Evolutionary conservation across 495 filamentous ascomycete genomes (phyloP).

Genomic region (Aspergillus avenaceus): DNA sequence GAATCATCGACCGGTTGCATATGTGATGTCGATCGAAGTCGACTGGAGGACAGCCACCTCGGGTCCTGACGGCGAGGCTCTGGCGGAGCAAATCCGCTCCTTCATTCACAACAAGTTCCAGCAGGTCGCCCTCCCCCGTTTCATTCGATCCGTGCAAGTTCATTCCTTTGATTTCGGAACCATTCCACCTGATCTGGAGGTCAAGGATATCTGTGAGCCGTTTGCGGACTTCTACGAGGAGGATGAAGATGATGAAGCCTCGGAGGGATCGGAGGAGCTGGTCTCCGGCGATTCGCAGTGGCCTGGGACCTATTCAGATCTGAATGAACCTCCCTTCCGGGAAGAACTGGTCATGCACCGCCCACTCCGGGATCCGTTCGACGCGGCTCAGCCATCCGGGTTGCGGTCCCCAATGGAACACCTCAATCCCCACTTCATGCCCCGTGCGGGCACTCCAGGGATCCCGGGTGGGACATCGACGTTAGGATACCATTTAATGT

Average conservation of each 20-base stretch:
- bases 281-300: constrained; percentile 20
- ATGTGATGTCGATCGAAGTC: constrained; percentile 92
- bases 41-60: constrained; percentile 92
- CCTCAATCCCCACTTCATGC: constrained; percentile 58
- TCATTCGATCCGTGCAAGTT: constrained; percentile 93
- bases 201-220: constrained; percentile 95
- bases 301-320: constrained; percentile 22
- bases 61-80: constrained; percentile 75
- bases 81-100: constrained; percentile 80
- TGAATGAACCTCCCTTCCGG: constrained; percentile 28
- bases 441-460: constrained; percentile 65
- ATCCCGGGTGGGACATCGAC: constrained; percentile 85
- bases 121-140: constrained; percentile 80
- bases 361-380: constrained; percentile 20
- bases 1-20: too few relatives aligned
- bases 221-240: constrained; percentile 96
- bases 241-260: constrained; percentile 51
- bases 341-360: constrained; percentile 31
- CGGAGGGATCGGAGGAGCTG: constrained; percentile 41
- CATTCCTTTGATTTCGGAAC: constrained; percentile 91
- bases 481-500: constrained; percentile 83
- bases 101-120: constrained; percentile 97
- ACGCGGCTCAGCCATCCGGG: constrained; percentile 28
- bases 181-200: constrained; percentile 76
- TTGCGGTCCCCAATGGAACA: constrained; percentile 49